These are phyloP conservation scores for Colletotrichum euphorbiae DNA, from an alignment of 2,329 filamentous ascomycete genomes.

Conservation along the genomic window DNA sequence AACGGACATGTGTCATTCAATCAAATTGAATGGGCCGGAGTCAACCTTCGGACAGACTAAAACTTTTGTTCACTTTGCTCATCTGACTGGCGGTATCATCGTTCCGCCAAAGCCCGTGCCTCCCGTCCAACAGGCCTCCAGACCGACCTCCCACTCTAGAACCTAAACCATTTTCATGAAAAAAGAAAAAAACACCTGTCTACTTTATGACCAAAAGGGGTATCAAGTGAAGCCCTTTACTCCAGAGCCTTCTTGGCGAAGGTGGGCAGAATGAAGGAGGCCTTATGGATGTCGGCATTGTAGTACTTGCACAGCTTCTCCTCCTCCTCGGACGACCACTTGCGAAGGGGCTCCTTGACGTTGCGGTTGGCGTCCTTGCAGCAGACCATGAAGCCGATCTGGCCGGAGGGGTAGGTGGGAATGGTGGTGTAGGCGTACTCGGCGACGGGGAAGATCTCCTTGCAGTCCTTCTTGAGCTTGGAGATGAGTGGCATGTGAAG, in stretches of 20 bases:
- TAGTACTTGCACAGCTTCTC: constrained; percentile 95
- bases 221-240: constrained; percentile 48
- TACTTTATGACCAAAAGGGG: background rate
- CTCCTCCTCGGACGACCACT: constrained; percentile 89
- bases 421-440: constrained; percentile 99
- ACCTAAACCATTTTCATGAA: constrained; percentile 8
- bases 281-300: constrained; percentile 96
- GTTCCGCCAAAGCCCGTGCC: background rate
- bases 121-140: background rate
- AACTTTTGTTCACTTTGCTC: constrained; percentile 12
- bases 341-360: constrained; percentile 85
- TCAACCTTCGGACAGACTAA: constrained; percentile 23
- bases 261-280: constrained; percentile 90
- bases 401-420: constrained; percentile 97
- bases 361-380: constrained; percentile 90
- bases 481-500: constrained; percentile 94
- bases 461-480: constrained; percentile 96
- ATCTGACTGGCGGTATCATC: background rate
- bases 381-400: constrained; percentile 99
- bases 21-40: constrained; percentile 25
- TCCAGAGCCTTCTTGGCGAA: constrained; percentile 85
- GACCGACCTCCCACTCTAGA: background rate
- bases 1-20: constrained; percentile 7
- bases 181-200: constrained; percentile 2
- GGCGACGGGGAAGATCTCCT: constrained; percentile 94